Base-by-base conservation (phyloP, 148 eudicot species). In the Fallopia convolvulus region DNA sequence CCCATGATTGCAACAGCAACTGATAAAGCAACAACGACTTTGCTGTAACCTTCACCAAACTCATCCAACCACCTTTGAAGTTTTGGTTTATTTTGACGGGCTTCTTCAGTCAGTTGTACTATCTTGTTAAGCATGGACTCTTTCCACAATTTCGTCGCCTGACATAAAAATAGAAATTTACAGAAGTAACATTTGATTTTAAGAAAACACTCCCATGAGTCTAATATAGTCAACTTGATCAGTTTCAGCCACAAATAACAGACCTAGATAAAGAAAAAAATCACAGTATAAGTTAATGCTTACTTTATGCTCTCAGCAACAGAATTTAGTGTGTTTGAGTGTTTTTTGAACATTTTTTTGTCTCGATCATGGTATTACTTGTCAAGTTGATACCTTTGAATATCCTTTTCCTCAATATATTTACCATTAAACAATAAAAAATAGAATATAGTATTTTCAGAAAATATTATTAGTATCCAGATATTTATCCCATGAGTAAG, bases 1-100 rank as follows among this genome's bases (percentile, higher is more conserved):
- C 99, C 99, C 63, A 92, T 14, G 23, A 95, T 75, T 36, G 97
- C 99, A 89, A 95, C 82, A 40, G 90, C 93, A 80, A 86, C 86
- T 72, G 99, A 95, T 80, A 92, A 78, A 60, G 88, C 78, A 75
- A 95, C 87, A 75, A 95, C 99, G 81, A 89, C 89, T 87, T 90
- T 87, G 83, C 97, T 92, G 77, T 95, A 95, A 56, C 74, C 82
- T 79, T 92, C 99, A 39, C 99, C 99, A 84, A 95, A 95, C 78
- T 91, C 92, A 87, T 95, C 97, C 68, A 95, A 80, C 99, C 99
- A 95, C 82, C 99, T 82, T 78, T 95, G 97, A 80, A 95, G 99
- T 84, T 85, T 89, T 70, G 99, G 97, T 78, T 95, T 95, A 81
- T 91, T 92, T 75, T 83, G 85, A 72, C 90, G 94, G 66, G 99